These are phyloP conservation scores for Gossypium bickii DNA, from an alignment of 345 rosid genomes.

Conservation along the genomic window DNA sequence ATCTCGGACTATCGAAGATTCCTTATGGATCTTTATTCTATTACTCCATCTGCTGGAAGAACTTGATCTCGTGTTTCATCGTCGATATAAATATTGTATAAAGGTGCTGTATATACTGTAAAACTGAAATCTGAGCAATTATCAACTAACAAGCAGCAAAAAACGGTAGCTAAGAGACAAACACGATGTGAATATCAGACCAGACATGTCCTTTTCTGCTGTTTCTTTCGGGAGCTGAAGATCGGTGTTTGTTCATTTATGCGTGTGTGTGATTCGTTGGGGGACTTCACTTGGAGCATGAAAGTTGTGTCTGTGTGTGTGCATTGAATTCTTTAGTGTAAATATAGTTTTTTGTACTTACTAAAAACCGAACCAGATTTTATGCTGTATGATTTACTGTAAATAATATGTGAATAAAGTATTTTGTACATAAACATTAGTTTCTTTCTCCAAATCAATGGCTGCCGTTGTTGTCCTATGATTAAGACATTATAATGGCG, in stretches of 20 bases:
- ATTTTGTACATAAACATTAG: not conserved
- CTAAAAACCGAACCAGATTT: not conserved
- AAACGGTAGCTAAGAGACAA: not conserved
- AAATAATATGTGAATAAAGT: slow-evolving; percentile 24
- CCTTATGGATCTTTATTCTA: not conserved
- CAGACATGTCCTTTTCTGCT: not conserved
- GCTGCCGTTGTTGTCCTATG: not conserved
- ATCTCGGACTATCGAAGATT: not conserved
- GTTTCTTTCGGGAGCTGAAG: not conserved
- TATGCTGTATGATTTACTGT: slow-evolving; percentile 3
- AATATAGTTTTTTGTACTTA: slow-evolving; percentile 18
- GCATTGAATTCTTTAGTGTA: slow-evolving; percentile 34
- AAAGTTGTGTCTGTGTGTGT: not conserved
- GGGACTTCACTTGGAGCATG: not conserved
- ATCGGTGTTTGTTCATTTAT: not conserved
- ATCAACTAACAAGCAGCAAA: not conserved
- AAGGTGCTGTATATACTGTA: not conserved
- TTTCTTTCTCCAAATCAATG: not conserved
- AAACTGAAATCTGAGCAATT: not conserved
- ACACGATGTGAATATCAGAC: not conserved
- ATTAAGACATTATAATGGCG: too few species aligned
- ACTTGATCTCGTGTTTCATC: slow-evolving; percentile 9
- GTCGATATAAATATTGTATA: slow-evolving; percentile 9
- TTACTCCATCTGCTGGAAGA: slow-evolving; percentile 16
- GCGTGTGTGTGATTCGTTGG: slow-evolving; percentile 1